Evolutionary conservation across 106 monocot genomes (phyloP).

Genomic region (Allium fistulosum): DNA sequence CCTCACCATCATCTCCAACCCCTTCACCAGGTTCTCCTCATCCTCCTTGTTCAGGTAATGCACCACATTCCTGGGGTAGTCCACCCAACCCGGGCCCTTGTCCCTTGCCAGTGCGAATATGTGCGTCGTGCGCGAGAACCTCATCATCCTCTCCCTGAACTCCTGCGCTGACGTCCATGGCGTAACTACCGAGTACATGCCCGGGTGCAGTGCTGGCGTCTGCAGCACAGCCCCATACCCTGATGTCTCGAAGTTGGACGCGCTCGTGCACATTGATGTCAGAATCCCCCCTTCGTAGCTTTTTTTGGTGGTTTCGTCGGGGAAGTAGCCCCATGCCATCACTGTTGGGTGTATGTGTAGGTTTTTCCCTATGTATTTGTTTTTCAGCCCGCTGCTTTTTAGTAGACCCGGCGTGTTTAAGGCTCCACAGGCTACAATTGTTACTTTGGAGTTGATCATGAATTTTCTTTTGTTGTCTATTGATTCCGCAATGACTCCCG

Average conservation of each 20-base stretch:
- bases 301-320: constrained; percentile 10
- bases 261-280: constrained; percentile 44
- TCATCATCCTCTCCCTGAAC: constrained; percentile 46
- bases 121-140: constrained; percentile 47
- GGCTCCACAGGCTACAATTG: constrained; percentile 49
- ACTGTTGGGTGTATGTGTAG: constrained; percentile 58
- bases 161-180: constrained; percentile 69
- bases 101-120: constrained; percentile 63
- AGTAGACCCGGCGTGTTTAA: constrained; percentile 42
- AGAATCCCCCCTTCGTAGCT: constrained; percentile 74
- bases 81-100: constrained; percentile 38
- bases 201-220: constrained; percentile 49
- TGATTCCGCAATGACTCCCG: constrained; percentile 16
- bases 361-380: constrained; percentile 48
- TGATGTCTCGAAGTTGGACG: background rate
- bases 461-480: background rate
- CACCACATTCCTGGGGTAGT: constrained; percentile 17
- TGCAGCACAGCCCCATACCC: constrained; percentile 38
- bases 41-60: constrained; percentile 36
- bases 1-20: constrained; percentile 33
- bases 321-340: constrained; percentile 70
- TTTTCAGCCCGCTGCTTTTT: constrained; percentile 35
- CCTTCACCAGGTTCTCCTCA: constrained; percentile 39
- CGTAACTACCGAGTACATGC: constrained; percentile 17
- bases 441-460: constrained; percentile 31